Conservation (phyloP, 1,284 basidiomycete species). For the Apiotrichum siamense region DNA sequence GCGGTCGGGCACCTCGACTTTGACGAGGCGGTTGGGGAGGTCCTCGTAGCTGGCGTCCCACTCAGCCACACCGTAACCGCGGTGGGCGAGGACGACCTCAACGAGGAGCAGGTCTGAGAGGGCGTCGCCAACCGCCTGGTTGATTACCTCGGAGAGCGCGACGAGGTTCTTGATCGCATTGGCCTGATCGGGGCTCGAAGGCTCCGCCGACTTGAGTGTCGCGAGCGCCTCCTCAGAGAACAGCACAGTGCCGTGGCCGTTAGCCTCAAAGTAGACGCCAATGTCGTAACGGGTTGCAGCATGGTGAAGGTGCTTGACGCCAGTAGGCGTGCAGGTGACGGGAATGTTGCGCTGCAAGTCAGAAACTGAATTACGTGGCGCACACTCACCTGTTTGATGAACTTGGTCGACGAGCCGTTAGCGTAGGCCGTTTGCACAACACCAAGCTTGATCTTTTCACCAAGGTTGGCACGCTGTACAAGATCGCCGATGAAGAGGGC, state of each 20-base stretch:
- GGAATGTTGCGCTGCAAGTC: slow-evolving; percentile 54
- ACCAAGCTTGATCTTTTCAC: slow-evolving; percentile 64
- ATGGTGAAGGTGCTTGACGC: slow-evolving; percentile 97
- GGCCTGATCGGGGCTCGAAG: slow-evolving; percentile 70
- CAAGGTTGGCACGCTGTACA: slow-evolving; percentile 71
- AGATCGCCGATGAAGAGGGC: slow-evolving; percentile 90
- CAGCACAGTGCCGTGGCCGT: slow-evolving; percentile 95
- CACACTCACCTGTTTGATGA: slow-evolving; percentile 69
- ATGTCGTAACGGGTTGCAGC: slow-evolving; percentile 90
- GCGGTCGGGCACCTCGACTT: slow-evolving; percentile 82
- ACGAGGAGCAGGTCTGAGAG: slow-evolving; percentile 94
- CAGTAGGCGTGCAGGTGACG: slow-evolving; percentile 91
- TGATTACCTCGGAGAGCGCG: slow-evolving; percentile 79
- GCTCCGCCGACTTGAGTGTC: slow-evolving; percentile 59
- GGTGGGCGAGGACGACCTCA: slow-evolving; percentile 83
- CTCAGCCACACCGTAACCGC: slow-evolving; percentile 72
- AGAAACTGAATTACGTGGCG: no score
- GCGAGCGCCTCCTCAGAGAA: slow-evolving; percentile 73
- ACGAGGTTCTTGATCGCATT: slow-evolving; percentile 70
- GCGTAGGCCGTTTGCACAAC: slow-evolving; percentile 99
- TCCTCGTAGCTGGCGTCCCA: slow-evolving; percentile 95
- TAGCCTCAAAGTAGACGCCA: slow-evolving; percentile 99
- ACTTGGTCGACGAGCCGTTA: slow-evolving; percentile 94
- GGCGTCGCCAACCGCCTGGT: slow-evolving; percentile 97
- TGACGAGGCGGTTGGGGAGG: slow-evolving; percentile 92